Evolutionary conservation across 805 yeast species (phyloP), one percentile per base, ranked within the genome.

Genomic region (Wickerhamomyces bisporus): DNA sequence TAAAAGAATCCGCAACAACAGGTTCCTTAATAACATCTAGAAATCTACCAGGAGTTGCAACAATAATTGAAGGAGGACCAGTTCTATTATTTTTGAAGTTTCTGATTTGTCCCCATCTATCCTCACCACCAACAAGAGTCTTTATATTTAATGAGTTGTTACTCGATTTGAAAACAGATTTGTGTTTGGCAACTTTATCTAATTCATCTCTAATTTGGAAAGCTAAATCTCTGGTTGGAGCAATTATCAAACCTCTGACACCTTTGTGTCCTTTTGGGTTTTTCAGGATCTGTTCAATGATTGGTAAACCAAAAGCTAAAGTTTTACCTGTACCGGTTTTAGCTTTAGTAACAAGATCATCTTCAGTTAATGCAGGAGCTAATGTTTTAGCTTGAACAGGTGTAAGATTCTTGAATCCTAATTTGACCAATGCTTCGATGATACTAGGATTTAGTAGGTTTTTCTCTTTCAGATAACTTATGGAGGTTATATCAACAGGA

Each of bases 261-360:
- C 64, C 58, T 5, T 58, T 53, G 14, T 57, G 61, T 3, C 42
- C 41, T 10, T 45, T 36, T 27, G 55, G 51, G 11, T 48, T 50
- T 47, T 54, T 64, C 62, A 53, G 65, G 47, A 41, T 71, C 62
- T 75, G 72, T 54, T 86, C 83, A 32, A 86, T 64, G 11, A 85
- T 64, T 3, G 96, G 96, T 30, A 89, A 67, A 43, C 89, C 81
- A 59, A 86, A 88, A 0, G 96, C 94, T 45, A 85, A 77, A 0
- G 97, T 88, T 60, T 88, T 88, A 53, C 97, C 97, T 2, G 97
- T 88, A 58, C 97, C 97, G 4, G 97, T 88, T 59, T 86, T 86
- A 20, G 97, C 96, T 52, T 95, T 72, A 27, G 87, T 88, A 17
- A 88, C 86, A 30, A 86, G 68, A 47, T 91, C 89, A 14, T 68